phyloP scores from a whole-genome alignment of 1,139 yeast species.

The Debaryomyces fabryi region DNA sequence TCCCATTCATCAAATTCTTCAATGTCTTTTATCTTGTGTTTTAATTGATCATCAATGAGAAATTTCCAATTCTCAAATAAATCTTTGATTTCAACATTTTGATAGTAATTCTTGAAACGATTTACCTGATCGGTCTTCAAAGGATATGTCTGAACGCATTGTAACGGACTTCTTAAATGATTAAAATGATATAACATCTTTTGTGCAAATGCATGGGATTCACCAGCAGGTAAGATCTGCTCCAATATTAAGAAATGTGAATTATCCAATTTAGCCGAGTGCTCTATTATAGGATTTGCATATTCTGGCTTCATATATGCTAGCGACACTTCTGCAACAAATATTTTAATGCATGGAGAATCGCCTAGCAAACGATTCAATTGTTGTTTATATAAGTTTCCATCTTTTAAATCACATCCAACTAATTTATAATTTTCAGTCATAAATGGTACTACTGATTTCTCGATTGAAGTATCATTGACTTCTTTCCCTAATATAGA shows the following conservation, averaged over 20 bases:
- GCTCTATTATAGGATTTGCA: slow-evolving; percentile 66
- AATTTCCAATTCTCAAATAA: slow-evolving; percentile 60
- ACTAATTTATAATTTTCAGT: slow-evolving; percentile 57
- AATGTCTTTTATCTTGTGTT: slow-evolving; percentile 24
- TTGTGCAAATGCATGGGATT: slow-evolving; percentile 65
- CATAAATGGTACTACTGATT: slow-evolving; percentile 26
- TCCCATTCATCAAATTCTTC: slow-evolving; percentile 87
- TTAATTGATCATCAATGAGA: slow-evolving; percentile 43
- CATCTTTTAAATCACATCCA: slow-evolving; percentile 72
- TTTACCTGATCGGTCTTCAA: slow-evolving; percentile 48
- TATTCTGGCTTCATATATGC: slow-evolving; percentile 74
- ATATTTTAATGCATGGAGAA: slow-evolving; percentile 48
- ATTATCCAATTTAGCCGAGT: slow-evolving; percentile 49
- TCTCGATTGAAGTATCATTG: slow-evolving; percentile 6
- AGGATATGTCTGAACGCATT: slow-evolving; percentile 65
- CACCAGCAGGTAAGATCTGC: slow-evolving; percentile 70
- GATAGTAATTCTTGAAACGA: slow-evolving; percentile 53
- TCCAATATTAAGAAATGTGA: slow-evolving; percentile 71
- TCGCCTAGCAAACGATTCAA: slow-evolving; percentile 28
- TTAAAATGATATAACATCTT: slow-evolving; percentile 76
- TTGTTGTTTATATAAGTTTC: slow-evolving; percentile 40
- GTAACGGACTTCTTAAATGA: slow-evolving; percentile 69
- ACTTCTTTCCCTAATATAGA: slow-evolving; percentile 44
- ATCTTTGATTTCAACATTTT: slow-evolving; percentile 54
- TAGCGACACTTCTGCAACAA: slow-evolving; percentile 80